Evolutionary conservation across 1,284 basidiomycete species (phyloP), one percentile per base, ranked within the genome.

Genomic region (Pascua sp.): DNA sequence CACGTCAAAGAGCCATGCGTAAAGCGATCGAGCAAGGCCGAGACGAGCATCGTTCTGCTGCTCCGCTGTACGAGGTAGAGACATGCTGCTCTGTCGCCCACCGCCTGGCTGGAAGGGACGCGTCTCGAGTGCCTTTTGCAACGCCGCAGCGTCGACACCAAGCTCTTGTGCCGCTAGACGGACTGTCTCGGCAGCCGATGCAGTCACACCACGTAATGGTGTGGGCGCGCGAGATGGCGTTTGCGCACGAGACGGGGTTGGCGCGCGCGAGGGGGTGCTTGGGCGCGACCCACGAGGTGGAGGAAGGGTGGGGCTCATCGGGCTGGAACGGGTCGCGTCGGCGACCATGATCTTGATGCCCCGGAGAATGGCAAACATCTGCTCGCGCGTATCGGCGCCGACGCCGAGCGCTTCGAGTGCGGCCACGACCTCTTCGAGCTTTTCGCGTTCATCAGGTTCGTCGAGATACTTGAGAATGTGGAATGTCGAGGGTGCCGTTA

Each of bases 11-110:
- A 62, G 43, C 51, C 60, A 56, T 0, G 54, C 57, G 43, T 62
- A 62, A 11, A 62, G 53, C n/a, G 60, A 56, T 12, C 60, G 57
- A 18, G 59, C 60, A 7, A 62, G 57, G 9, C 60, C 60, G 24
- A 59, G 51, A 11, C 52, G 57, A 8, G 60, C 60, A 0, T 57
- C 60, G 17, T 52, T 52, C 15, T 59, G 51, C 51, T 62, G 56
- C 17, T 55, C 60, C 5, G 51, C 56, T 16, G 47, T 52, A 8
- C 60, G 57, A 9, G 54, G 48, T 7, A 32, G 24, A 32, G 24
- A 32, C 24, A 32, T 32, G 24, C 24, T 32, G 24, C 24, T 32
- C 24, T 32, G 24, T 32, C 24, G 24, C 7, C 24, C 24, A 32
- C 24, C 24, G 24, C 24, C 24, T 32, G 24, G 24, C 24, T 32